A percentile compares a stretch with the other conserved stretches of the same genome.
phyloP scores from a whole-genome alignment of 129 eudicot genomes.

The Ambrosia artemisiifolia region DNA sequence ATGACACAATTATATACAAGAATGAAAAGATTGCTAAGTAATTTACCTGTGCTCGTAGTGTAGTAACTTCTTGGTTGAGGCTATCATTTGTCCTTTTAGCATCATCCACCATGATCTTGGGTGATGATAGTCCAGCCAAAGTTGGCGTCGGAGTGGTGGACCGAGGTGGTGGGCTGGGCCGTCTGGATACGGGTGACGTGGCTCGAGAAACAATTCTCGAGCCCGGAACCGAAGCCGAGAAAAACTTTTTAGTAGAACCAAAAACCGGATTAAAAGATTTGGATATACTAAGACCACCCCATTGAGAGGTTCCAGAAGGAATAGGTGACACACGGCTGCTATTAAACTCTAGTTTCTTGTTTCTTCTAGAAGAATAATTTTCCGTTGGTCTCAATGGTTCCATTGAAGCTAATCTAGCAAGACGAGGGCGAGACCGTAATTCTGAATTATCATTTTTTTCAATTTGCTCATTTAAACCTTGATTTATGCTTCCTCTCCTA shows the following conservation, averaged over 20 bases:
- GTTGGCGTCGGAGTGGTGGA: conserved; percentile 47
- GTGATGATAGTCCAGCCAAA: conserved; percentile 34
- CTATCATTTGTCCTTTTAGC: conserved; percentile 48
- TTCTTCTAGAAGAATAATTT: conserved; percentile 36
- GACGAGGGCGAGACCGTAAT: conserved; percentile 45
- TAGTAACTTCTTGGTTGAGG: conserved; percentile 55
- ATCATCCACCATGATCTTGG: conserved; percentile 43
- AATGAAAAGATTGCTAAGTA: conserved; percentile 3
- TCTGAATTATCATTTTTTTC: conserved; percentile 47
- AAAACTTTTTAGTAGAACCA: conserved; percentile 42
- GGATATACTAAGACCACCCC: conserved; percentile 40
- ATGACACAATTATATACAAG: neutral
- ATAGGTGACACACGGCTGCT: conserved; percentile 47
- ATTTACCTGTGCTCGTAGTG: conserved; percentile 70
- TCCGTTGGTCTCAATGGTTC: conserved; percentile 55
- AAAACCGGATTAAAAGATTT: conserved; percentile 42
- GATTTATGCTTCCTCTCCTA: conserved; percentile 36
- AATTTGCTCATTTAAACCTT: conserved; percentile 39
- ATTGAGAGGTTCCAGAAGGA: conserved; percentile 42
- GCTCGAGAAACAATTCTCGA: conserved; percentile 67
- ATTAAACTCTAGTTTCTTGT: conserved; percentile 33
- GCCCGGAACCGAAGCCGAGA: conserved; percentile 60
- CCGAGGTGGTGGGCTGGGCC: conserved; percentile 41
- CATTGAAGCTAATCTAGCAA: conserved; percentile 57
- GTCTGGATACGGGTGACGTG: conserved; percentile 60